Evolutionary conservation across 2,329 filamentous ascomycete species (phyloP).

Genomic region (Pseudofabraea citricarpa): DNA sequence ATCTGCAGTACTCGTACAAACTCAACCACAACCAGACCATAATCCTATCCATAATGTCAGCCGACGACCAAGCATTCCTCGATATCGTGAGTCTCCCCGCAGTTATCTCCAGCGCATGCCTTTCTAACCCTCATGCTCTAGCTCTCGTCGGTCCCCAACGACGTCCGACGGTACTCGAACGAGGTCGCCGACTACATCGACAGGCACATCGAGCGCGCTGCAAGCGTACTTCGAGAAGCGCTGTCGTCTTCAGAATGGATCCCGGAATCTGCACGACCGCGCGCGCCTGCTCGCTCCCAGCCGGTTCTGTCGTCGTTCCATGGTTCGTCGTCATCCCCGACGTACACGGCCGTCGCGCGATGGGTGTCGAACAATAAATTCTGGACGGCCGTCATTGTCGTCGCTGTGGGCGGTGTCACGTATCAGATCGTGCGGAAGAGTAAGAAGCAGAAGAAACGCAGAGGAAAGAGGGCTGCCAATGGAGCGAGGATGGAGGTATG

Average conservation of each 20-base stretch:
- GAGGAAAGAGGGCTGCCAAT: slow-evolving; percentile 74
- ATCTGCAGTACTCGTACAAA: no score
- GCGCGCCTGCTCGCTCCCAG: slow-evolving; percentile 38
- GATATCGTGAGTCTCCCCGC: slow-evolving; percentile 60
- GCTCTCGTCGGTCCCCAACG: slow-evolving; percentile 55
- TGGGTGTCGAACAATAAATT: slow-evolving; percentile 74
- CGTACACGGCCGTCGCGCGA: slow-evolving; percentile 52
- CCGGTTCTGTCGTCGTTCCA: slow-evolving; percentile 22
- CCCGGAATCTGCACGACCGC: slow-evolving; percentile 61
- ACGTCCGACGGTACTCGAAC: slow-evolving; percentile 65
- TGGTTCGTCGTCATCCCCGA: slow-evolving; percentile 21
- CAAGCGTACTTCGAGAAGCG: slow-evolving; percentile 63
- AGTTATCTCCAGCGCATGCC: no score
- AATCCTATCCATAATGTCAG: slow-evolving; percentile 57
- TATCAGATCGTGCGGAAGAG: slow-evolving; percentile 49
- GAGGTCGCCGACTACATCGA: slow-evolving; percentile 78
- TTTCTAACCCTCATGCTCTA: no score
- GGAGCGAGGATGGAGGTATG: slow-evolving; percentile 70
- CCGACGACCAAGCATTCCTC: slow-evolving; percentile 73
- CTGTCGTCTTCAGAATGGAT: slow-evolving; percentile 68
- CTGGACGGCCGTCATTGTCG: slow-evolving; percentile 64
- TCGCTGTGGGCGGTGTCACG: slow-evolving; percentile 63
- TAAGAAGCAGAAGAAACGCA: slow-evolving; percentile 56
- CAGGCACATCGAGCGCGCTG: slow-evolving; percentile 72
- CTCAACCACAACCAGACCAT: slow-evolving; percentile 3